Evolutionary conservation across 2,329 filamentous ascomycete genomes (phyloP), one percentile per base, ranked within the genome.

Genomic region (Cytospora paraplurivora): DNA sequence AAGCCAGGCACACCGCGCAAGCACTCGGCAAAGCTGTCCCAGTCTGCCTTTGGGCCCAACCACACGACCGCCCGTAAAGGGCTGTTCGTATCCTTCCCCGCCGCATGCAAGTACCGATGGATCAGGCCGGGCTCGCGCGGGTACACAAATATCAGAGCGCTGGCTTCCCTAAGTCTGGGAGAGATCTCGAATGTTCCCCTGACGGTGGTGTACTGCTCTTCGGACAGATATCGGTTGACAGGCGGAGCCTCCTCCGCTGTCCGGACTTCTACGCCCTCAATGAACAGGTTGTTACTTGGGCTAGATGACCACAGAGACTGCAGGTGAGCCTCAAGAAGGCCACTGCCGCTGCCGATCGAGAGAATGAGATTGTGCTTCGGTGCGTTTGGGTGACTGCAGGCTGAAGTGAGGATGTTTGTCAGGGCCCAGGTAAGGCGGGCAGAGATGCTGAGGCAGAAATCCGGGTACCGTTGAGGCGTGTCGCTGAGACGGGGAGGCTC

Each of bases 361-460:
- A 66, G 38, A 19, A 66, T n/a, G 27, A 66, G 56, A 38, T 47
- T 35, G 10, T 54, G 12, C 1, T 35, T 13, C 12, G 15, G 32
- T 1, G 6, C 33, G 49, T n/a, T 19, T 19, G 58, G 32, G n/a
- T 10, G 33, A 19, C 35, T 49, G 17, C 33, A 49, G 27, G 37
- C 35, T 12, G 32, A 32, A 34, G n/a, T 38, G 41, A 66, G 54
- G 32, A 52, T n/a, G 8, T n/a, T 15, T n/a, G 62, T 58, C 21
- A 66, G 50, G 11, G 27, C 35, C 34, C 44, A 19, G 34, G 61
- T 47, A 34, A 66, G 62, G 6, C 12, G 56, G 50, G 50, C 50
- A 53, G 64, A 66, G 34, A 66, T 56, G 62, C 62, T 64, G 21
- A 66, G 62, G 38, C 64, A 66, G 35, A 59, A 56, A 34, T 56